These are phyloP conservation scores for Cercospora canescens DNA, from an alignment of 2,329 filamentous ascomycete genomes.

Conservation along the genomic window DNA sequence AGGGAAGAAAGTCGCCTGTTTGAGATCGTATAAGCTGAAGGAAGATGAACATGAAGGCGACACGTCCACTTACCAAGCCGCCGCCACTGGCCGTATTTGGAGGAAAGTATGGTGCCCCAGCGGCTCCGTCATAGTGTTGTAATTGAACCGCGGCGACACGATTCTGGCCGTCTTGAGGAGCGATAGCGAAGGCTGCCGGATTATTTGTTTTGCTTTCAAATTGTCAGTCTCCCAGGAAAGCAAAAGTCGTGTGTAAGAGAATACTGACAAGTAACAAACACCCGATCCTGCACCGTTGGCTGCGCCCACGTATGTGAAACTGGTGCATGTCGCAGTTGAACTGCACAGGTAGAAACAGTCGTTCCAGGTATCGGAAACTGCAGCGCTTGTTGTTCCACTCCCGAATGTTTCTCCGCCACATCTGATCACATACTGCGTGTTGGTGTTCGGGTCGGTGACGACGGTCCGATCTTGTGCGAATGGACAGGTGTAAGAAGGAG, in stretches of 20 bases:
- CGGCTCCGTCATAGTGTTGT: not conserved
- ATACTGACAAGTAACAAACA: conserved; percentile 1
- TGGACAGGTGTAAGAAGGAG: conserved; percentile 9
- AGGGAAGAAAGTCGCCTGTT: not conserved
- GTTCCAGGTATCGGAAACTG: conserved; percentile 1
- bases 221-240: not conserved
- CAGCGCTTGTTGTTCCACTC: not conserved
- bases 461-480: not conserved
- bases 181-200: not conserved
- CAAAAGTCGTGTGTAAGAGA: not conserved
- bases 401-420: not conserved
- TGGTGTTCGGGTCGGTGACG: conserved; percentile 8
- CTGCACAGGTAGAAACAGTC: conserved; percentile 9
- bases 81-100: not conserved
- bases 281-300: not conserved
- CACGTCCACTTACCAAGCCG: not conserved
- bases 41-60: no score
- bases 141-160: not conserved
- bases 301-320: conserved; percentile 5
- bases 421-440: conserved; percentile 1
- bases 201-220: not conserved
- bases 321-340: not conserved
- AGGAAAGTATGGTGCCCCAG: not conserved
- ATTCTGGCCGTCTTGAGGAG: not conserved
- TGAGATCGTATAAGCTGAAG: not conserved